Evolutionary conservation across 805 yeast genomes (phyloP), one percentile per base, ranked within the genome.

Genomic region (Nakazawaea siamensis): DNA sequence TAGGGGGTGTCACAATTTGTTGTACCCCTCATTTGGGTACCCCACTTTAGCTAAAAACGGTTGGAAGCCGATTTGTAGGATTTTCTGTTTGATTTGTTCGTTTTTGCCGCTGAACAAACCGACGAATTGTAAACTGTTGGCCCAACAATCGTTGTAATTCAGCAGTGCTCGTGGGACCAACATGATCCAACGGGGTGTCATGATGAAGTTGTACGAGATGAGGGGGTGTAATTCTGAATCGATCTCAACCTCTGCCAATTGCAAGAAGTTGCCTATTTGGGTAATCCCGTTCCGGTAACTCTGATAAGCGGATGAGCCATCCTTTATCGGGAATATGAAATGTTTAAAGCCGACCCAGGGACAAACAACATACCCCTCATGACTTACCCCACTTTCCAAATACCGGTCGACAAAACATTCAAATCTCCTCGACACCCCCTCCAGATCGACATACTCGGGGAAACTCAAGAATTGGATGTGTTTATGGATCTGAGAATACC

Each of bases 401-500:
- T 20, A 20, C 7, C 62, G 4, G 62, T 54, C 14, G 68, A 61
- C 16, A 68, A 20, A 20, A n/a, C n/a, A n/a, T n/a, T n/a, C n/a
- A n/a, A n/a, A n/a, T n/a, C n/a, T n/a, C 10, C 10, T 20, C 47
- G 11, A 8, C 23, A 20, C 23, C 3, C 48, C 43, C 50, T 70
- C 74, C 5, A 82, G 70, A n/a, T n/a, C n/a, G n/a, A n/a, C n/a
- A n/a, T n/a, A n/a, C n/a, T n/a, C n/a, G 0, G 56, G 57, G 52
- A 76, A 79, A 16, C 64, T 66, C 68, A 90, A 62, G 56, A 87
- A 77, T 58, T 92, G 98, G 42, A 92, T 58, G 58, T 90, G 98
- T 51, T 85, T 87, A 60, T 90, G 98, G 32, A 85, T 81, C 49
- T 87, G 92, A 0, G 96, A 86, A n/a, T 96, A 95, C 1, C 97